A percentile compares a stretch with the other conserved stretches of the same genome.
Conservation (phyloP, 2,329 filamentous ascomycete species). For the Apiospora hydei region DNA sequence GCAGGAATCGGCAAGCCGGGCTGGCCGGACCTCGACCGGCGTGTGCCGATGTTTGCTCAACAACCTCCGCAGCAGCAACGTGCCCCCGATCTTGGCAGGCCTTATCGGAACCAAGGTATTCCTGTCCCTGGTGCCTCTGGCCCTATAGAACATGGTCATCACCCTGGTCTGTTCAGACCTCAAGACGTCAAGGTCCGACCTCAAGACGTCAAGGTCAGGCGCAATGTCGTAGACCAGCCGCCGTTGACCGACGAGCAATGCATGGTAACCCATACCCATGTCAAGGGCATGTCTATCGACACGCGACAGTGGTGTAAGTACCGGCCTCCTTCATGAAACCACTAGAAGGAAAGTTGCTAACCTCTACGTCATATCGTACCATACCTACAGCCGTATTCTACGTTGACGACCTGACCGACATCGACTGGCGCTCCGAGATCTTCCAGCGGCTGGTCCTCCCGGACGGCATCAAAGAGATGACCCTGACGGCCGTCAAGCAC, state of each 20-base stretch:
- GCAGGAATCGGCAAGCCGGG: neutral
- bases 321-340: no score
- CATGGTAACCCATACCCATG: constrained; percentile 4
- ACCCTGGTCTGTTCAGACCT: no score
- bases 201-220: neutral
- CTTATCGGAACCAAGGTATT: no score
- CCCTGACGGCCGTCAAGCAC: neutral
- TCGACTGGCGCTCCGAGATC: neutral
- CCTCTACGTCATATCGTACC: neutral
- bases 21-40: no score
- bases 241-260: neutral
- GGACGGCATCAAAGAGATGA: neutral
- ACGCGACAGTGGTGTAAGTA: neutral
- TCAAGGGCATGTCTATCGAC: neutral
- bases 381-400: neutral
- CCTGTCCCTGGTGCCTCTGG: no score
- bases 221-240: neutral
- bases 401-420: neutral
- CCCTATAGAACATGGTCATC: no score
- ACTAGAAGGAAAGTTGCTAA: neutral
- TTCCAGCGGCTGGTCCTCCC: neutral
- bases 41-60: neutral
- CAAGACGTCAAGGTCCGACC: neutral
- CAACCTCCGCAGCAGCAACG: neutral
- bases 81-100: neutral